phyloP scores from a whole-genome alignment of 2,329 filamentous ascomycete species.

The Apiospora koreana region DNA sequence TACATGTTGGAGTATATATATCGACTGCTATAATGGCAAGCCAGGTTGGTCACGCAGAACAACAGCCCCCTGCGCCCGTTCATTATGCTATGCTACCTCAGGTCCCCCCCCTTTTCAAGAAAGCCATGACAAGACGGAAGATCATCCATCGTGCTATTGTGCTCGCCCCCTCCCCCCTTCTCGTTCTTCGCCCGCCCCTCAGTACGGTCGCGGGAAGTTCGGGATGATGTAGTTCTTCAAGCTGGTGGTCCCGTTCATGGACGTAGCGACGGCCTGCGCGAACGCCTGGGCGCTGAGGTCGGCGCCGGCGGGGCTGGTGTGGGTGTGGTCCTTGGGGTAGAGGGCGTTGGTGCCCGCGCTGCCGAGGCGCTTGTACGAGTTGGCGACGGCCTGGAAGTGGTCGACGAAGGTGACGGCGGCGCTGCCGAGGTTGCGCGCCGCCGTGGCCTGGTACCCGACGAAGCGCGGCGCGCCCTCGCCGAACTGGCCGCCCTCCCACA shows the following conservation, averaged over 20 bases:
- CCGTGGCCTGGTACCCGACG: conserved; percentile 47
- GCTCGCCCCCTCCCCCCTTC: background rate
- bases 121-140: too few relatives aligned
- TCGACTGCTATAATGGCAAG: too few relatives aligned
- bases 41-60: too few relatives aligned
- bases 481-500: conserved; percentile 58
- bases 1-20: too few relatives aligned
- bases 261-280: conserved; percentile 47
- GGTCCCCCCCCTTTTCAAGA: too few relatives aligned
- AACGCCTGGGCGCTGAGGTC: conserved; percentile 55
- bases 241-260: conserved; percentile 26
- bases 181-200: background rate
- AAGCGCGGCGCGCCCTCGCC: conserved; percentile 51
- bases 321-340: conserved; percentile 62
- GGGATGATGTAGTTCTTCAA: conserved; percentile 20
- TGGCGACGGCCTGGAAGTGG: conserved; percentile 55
- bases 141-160: too few relatives aligned
- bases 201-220: conserved; percentile 3
- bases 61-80: too few relatives aligned
- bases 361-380: conserved; percentile 49
- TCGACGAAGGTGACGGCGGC: conserved; percentile 51
- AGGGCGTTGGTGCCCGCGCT: conserved; percentile 46
- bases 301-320: conserved; percentile 57
- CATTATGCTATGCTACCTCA: too few relatives aligned
- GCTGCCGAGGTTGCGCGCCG: conserved; percentile 17